Evolutionary conservation across 2,329 filamentous ascomycete genomes (phyloP), one percentile per base, ranked within the genome.

Genomic region (Thelonectria discophora): DNA sequence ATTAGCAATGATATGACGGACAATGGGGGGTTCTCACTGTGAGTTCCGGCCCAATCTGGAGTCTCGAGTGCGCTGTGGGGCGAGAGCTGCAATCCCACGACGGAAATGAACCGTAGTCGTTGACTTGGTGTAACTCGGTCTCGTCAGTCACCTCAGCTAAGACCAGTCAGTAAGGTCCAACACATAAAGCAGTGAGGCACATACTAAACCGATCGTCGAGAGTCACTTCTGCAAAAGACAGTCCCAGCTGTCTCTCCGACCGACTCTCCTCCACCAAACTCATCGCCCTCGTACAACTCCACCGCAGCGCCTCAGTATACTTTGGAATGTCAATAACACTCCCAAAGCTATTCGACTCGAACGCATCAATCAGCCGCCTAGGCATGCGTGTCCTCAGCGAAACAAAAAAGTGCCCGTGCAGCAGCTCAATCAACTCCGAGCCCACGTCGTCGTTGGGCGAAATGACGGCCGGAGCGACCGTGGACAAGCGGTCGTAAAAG

Each of bases 401-500:
- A 1, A 72, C 75, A 5, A 71, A 71, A 64, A 82, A 87, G 64
- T 86, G 82, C 0, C 75, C 76, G 5, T 76, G 74, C 18, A 85
- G 69, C 4, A 79, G 77, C 5, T 81, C 77, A 37, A 79, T 76
- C 8, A 82, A 69, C 40, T 79, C 62, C 64, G 66, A 74, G 1
- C 77, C 77, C 48, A 62, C 65, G 21, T 65, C 65, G 3, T 78
- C 76, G 47, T 71, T 67, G 11, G 74, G 64, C 17, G 75, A 70
- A 64, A 81, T 64, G 56, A 79, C 62, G 9, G 69, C 66, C 0
- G 85, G 85, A 0, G 84, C 77, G 2, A 87, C 70, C 1, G 79
- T 82, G 1, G 84, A 83, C 6, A 87, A 73, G 2, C 86, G 80
- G 68, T 88, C 86, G 62, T 84, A 82, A 60, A 85, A 85, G 1